Conservation (phyloP, 2,329 filamentous ascomycete species). For the Ophiostoma triangulosporum region DNA sequence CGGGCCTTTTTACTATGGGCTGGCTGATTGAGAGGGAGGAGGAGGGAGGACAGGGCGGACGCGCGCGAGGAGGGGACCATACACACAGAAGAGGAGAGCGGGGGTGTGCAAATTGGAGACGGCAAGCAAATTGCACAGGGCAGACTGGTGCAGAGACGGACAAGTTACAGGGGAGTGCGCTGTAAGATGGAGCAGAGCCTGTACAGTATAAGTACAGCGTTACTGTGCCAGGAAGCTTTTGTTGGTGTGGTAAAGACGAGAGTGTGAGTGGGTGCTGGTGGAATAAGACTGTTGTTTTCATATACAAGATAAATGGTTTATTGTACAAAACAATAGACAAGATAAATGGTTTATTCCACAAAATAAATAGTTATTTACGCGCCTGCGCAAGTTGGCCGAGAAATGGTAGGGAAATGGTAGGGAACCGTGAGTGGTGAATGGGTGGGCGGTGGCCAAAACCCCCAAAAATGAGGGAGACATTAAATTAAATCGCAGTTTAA, state of each 20-base stretch:
- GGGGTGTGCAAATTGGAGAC: slow-evolving; percentile 13
- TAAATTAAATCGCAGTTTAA: not conserved
- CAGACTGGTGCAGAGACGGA: not conserved
- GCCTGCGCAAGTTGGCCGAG: not conserved
- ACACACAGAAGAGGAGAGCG: not conserved
- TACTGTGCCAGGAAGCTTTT: too few species aligned
- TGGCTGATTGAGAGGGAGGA: slow-evolving; percentile 40
- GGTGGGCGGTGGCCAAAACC: slow-evolving; percentile 17
- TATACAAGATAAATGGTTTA: too few species aligned
- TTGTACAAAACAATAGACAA: too few species aligned
- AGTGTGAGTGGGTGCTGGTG: too few species aligned
- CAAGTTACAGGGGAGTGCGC: not conserved
- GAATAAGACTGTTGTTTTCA: too few species aligned
- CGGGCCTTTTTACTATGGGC: slow-evolving; percentile 50
- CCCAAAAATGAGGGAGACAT: slow-evolving; percentile 10
- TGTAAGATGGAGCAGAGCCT: not conserved
- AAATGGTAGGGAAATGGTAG: slow-evolving; percentile 3
- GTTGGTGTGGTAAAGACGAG: too few species aligned
- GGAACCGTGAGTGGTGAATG: slow-evolving; percentile 11
- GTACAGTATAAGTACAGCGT: too few species aligned
- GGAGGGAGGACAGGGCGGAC: not conserved
- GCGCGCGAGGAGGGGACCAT: slow-evolving; percentile 1
- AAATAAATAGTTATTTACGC: too few species aligned
- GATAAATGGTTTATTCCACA: too few species aligned
- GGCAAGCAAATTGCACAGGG: not conserved